A percentile compares a stretch with the other conserved stretches of the same genome.
phyloP scores from a whole-genome alignment of 305 asterid genomes.

The Fraxinus ornus region DNA sequence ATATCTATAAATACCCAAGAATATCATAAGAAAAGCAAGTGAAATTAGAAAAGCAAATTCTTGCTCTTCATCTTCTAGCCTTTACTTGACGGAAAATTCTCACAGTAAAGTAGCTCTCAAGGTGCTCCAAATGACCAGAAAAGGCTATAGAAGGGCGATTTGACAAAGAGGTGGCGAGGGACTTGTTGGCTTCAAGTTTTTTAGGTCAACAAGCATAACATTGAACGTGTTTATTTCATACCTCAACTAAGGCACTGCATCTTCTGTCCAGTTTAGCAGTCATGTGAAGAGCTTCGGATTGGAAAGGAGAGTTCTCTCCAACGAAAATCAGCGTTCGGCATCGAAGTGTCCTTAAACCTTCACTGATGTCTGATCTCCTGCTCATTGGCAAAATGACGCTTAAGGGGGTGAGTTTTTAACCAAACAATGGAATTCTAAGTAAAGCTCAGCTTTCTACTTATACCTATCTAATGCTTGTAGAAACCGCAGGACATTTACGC shows the following conservation, averaged over 20 bases:
- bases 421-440: neutral
- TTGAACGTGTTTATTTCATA: constrained; percentile 21
- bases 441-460: constrained; percentile 3
- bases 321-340: constrained; percentile 81
- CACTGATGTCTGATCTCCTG: constrained; percentile 76
- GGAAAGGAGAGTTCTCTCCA: constrained; percentile 77
- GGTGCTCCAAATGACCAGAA: neutral
- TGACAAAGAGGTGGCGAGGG: neutral
- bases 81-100: neutral
- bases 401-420: constrained; percentile 18
- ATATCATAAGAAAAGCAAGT: neutral
- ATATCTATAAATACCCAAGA: neutral
- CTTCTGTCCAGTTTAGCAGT: constrained; percentile 68
- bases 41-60: neutral
- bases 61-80: neutral
- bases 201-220: neutral
- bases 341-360: constrained; percentile 60
- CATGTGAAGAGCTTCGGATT: constrained; percentile 73
- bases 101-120: neutral
- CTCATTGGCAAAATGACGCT: constrained; percentile 25
- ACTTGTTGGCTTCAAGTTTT: neutral
- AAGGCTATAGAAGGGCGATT: neutral
- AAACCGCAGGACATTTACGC: constrained; percentile 62
- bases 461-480: constrained; percentile 79
- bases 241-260: constrained; percentile 88